These are phyloP conservation scores for Nowakowskiella sp. DNA, from an alignment of 192 early-diverging fungal genomes.

Conservation along the genomic window DNA sequence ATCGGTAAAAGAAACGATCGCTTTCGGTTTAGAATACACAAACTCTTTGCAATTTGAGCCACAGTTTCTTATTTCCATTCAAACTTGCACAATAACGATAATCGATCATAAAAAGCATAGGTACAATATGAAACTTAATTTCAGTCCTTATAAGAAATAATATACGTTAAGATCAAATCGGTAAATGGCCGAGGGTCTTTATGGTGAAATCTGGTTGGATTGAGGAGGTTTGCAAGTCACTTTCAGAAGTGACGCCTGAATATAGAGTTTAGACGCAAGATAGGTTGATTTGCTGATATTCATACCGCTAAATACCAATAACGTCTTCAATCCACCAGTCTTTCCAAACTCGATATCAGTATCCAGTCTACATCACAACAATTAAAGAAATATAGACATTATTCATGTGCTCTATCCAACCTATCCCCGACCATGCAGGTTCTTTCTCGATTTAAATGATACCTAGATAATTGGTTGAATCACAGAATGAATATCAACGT, in stretches of 20 bases:
- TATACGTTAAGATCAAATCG: too few relatives aligned
- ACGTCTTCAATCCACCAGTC: conserved; percentile 71
- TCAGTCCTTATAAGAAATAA: too few relatives aligned
- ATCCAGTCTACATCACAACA: conserved; percentile 49
- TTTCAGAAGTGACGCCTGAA: conserved; percentile 28
- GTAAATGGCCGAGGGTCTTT: conserved; percentile 24
- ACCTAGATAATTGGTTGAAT: conserved; percentile 16
- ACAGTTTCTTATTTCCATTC: too few relatives aligned
- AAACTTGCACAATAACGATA: too few relatives aligned
- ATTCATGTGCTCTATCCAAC: conserved; percentile 10
- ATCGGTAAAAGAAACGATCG: too few relatives aligned
- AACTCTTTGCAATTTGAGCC: too few relatives aligned
- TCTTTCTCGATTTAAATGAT: conserved; percentile 63
- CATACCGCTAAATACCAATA: conserved; percentile 84
- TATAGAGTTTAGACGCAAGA: not conserved
- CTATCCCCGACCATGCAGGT: conserved; percentile 96
- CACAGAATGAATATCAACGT: not conserved
- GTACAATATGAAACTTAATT: too few relatives aligned
- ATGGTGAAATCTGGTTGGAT: conserved; percentile 37
- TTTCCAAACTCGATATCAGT: conserved; percentile 95
- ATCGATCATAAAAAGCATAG: too few relatives aligned
- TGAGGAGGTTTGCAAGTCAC: conserved; percentile 10
- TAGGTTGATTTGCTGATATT: too few relatives aligned
- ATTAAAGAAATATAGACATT: not conserved
- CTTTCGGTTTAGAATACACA: too few relatives aligned